Evolutionary conservation across 1,139 yeast genomes (phyloP), one percentile per base, ranked within the genome.

Genomic region (Eremothecium gossypii): DNA sequence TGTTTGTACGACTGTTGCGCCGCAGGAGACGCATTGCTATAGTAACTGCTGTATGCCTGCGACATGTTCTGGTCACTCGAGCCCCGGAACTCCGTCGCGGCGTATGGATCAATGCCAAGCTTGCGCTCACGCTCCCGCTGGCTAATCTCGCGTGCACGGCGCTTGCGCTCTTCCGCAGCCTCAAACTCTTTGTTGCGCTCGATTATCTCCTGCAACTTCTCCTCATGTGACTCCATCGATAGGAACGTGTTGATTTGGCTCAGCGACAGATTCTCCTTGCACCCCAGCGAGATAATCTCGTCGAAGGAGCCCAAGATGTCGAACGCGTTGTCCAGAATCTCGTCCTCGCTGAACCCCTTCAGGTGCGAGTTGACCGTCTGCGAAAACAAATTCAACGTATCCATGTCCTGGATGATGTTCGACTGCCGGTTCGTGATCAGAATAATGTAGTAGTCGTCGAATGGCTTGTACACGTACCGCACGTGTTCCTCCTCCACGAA

Each of bases 201-300:
- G 57, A 93, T 91, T 60, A 91, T 89, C 63, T 93, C 97, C 69
- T 91, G 97, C 58, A 93, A 89, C 70, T 86, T 89, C 67, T 93
- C 99, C 66, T 93, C 98, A 60, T 91, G 97, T 33, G 95, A 83
- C 66, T 93, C 97, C 98, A 93, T 91, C 61, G 87, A 93, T 66
- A 93, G 71, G 67, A 85, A 91, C 11, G 94, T 84, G 63, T 78
- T 79, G 50, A 93, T 86, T 68, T 91, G 98, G 44, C 79, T 66
- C 52, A 83, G 63, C 1, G 93, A 78, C 53, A 91, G 70, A 63
- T 86, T 84, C 64, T 93, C 99, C 55, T 86, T 79, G 68, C 82
- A 87, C 11, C 98, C 99, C 66, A 85, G 71, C 43, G 79, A 79
- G 53, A 91, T 78, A 45, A 91, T 84, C 66, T 93, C 98, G 63